Evolutionary conservation across 2,329 filamentous ascomycete genomes (phyloP), one percentile per base, ranked within the genome.

Genomic region (Pseudonectria foliicola): DNA sequence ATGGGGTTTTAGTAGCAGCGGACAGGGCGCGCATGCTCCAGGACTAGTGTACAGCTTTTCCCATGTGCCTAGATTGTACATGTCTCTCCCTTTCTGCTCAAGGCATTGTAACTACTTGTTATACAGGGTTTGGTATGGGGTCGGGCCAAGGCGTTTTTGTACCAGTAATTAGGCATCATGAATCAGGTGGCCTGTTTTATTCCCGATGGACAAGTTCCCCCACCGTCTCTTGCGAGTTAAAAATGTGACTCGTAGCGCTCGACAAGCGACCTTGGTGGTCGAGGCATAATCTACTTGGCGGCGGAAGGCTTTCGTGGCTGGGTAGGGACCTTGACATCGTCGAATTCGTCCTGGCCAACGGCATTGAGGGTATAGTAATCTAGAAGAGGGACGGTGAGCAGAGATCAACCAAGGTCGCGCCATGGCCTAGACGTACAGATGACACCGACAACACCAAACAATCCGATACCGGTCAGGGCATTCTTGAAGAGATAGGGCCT

Each of bases 321-420:
- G 57, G 86, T 84, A 18, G 92, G 92, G 25, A 96, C 82, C 57
- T 87, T 81, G 51, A 96, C 89, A 58, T 98, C 92, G 38, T 89
- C 85, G 66, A 98, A 98, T 48, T 95, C 86, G 62, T 96, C 92
- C 64, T 96, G 92, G 28, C 90, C 87, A 55, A 98, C 85, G 35
- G 86, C 87, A 47, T 71, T 76, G 57, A 98, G 82, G 4, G 75
- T 78, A 55, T 77, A 78, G 48, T 64, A 64, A 52, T 77, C 75
- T 77, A 37, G 29, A 5, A 12, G 12, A 29, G 5, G 28, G 33
- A 13, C 16, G 25, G 37, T 54, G 37, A 53, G 49, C 31, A 35
- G 25, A 27, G 34, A 26, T 27, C 26, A 28, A 18, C 8, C 21
- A 28, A 27, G 25, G 25, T 13, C 13, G n/a, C 25, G 24, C 27